Conservation (phyloP, 345 rosid species). For the Aquilaria yunnanensis region DNA sequence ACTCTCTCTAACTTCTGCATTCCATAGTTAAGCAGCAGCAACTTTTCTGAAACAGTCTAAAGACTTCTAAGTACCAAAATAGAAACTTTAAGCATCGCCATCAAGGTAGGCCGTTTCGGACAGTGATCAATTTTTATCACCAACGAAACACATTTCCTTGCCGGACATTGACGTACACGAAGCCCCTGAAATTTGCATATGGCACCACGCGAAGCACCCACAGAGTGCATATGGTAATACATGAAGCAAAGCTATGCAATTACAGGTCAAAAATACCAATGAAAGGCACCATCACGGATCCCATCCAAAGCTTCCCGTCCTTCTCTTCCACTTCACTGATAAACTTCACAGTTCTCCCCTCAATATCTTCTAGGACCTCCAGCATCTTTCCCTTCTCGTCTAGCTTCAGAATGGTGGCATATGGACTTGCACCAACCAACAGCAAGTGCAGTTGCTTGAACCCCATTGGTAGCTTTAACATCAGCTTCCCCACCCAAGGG, state of each 20-base stretch:
- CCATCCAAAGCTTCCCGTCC: constrained; percentile 60
- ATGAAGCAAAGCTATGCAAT: neutral
- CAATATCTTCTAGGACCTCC: constrained; percentile 43
- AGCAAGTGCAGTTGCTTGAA: constrained; percentile 45
- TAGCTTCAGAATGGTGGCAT: constrained; percentile 54
- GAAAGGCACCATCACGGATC: constrained; percentile 59
- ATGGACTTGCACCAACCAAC: constrained; percentile 49
- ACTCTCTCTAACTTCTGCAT: no score
- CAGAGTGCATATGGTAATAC: no score
- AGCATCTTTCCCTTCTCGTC: constrained; percentile 47
- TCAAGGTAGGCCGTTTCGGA: no score
- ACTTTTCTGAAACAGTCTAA: no score
- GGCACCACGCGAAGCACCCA: no score
- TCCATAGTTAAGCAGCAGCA: no score
- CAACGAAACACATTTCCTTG: no score
- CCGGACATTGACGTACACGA: no score
- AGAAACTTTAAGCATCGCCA: no score
- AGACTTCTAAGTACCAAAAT: no score
- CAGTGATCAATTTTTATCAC: no score
- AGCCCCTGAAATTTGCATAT: no score
- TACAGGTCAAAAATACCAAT: constrained; percentile 41
- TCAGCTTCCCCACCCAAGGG: constrained; percentile 33
- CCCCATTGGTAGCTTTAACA: constrained; percentile 37
- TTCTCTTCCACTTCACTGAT: constrained; percentile 76
- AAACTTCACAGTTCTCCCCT: constrained; percentile 45